Evolutionary conservation across 2,329 filamentous ascomycete genomes (phyloP).

Genomic region (Colletotrichum coccodes): DNA sequence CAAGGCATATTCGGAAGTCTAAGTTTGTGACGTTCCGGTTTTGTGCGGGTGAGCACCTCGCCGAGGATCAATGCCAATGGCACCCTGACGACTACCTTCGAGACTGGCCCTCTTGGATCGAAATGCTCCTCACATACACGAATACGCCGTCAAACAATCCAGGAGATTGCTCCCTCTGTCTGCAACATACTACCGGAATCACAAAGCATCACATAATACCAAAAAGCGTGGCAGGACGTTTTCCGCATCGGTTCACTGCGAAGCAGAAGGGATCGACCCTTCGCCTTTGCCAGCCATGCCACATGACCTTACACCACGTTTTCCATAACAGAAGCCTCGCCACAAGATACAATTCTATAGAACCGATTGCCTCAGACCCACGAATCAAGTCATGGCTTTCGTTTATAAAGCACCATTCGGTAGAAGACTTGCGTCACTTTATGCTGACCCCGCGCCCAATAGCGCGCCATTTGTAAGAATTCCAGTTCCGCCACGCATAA

Average conservation of each 20-base stretch:
- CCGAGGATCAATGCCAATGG: not conserved
- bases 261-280: not conserved
- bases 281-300: not conserved
- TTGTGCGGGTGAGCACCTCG: not conserved
- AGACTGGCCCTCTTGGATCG: not conserved
- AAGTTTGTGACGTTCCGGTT: not conserved
- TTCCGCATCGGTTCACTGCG: not conserved
- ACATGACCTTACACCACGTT: not conserved
- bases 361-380: not conserved
- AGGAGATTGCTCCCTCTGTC: not conserved
- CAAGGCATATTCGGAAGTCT: not conserved
- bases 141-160: not conserved
- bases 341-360: not conserved
- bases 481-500: too few relatives aligned
- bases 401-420: not conserved
- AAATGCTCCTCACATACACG: not conserved
- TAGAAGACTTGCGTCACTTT: not conserved
- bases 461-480: not conserved
- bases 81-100: not conserved
- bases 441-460: not conserved
- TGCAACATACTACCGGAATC: not conserved
- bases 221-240: not conserved
- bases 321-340: not conserved
- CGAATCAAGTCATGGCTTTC: not conserved
- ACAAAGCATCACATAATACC: not conserved